These are phyloP conservation scores for Protea cynaroides DNA, from an alignment of 164 flowering plant species.

Conservation along the genomic window DNA sequence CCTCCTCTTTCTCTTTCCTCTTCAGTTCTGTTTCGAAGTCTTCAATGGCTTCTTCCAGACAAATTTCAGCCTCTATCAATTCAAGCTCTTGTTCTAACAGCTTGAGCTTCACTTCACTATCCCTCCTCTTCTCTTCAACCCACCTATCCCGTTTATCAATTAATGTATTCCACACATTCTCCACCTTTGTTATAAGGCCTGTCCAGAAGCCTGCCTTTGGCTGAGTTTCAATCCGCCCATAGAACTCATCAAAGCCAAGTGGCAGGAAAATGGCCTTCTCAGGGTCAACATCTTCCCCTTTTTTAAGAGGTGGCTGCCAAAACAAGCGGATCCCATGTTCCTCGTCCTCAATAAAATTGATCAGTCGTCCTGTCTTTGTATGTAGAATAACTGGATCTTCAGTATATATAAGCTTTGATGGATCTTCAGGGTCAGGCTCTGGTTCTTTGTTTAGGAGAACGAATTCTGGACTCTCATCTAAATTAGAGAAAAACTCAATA, in stretches of 20 bases:
- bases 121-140: constrained; percentile 68
- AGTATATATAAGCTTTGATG: constrained; percentile 52
- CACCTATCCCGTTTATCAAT: constrained; percentile 52
- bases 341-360: constrained; percentile 78
- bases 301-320: constrained; percentile 76
- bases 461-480: constrained; percentile 73
- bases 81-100: constrained; percentile 57
- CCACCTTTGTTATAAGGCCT: constrained; percentile 28
- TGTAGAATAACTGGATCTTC: constrained; percentile 85
- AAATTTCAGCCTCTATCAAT: constrained; percentile 59
- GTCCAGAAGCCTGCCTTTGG: constrained; percentile 27
- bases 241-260: constrained; percentile 86
- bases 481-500: background rate
- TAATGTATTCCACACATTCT: constrained; percentile 31
- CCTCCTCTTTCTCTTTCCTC: constrained; percentile 55
- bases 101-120: constrained; percentile 40
- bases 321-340: constrained; percentile 73
- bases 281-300: constrained; percentile 72
- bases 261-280: constrained; percentile 64
- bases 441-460: constrained; percentile 73
- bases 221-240: constrained; percentile 33
- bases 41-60: constrained; percentile 60
- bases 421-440: constrained; percentile 76
- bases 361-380: constrained; percentile 58
- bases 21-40: constrained; percentile 65